These are phyloP conservation scores for Nitzschia putrida DNA, from an alignment of 108 stramenopile species.

Conservation along the genomic window DNA sequence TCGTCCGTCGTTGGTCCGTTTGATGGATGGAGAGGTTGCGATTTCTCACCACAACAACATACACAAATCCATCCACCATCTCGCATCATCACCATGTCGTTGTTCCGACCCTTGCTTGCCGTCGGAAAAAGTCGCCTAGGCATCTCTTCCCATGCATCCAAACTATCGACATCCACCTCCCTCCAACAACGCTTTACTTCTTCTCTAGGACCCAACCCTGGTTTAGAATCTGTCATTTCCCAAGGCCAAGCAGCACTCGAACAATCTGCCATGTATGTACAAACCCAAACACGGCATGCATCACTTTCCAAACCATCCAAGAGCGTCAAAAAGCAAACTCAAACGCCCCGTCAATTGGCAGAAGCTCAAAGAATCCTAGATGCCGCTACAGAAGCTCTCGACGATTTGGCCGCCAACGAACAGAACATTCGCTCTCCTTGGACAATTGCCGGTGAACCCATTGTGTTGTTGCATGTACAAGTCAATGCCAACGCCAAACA, in stretches of 20 bases:
- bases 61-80: too few relatives aligned
- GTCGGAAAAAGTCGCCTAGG: too few relatives aligned
- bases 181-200: too few relatives aligned
- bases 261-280: conserved; percentile 26
- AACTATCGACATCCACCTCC: too few relatives aligned
- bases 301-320: neutral
- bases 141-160: too few relatives aligned
- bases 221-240: conserved; percentile 37
- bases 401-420: conserved; percentile 7
- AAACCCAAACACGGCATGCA: conserved; percentile 23
- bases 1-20: too few relatives aligned
- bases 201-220: conserved; percentile 25
- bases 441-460: conserved; percentile 38
- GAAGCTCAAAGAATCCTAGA: conserved; percentile 34
- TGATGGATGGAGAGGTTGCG: too few relatives aligned
- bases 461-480: conserved; percentile 43
- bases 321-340: neutral
- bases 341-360: conserved; percentile 30
- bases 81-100: too few relatives aligned
- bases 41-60: too few relatives aligned
- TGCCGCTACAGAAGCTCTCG: conserved; percentile 37
- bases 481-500: conserved; percentile 38
- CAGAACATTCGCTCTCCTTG: neutral
- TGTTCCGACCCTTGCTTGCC: too few relatives aligned
- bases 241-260: conserved; percentile 33